Evolutionary conservation across 2,329 filamentous ascomycete genomes (phyloP).

Genomic region (Ceratocystis huliohia): DNA sequence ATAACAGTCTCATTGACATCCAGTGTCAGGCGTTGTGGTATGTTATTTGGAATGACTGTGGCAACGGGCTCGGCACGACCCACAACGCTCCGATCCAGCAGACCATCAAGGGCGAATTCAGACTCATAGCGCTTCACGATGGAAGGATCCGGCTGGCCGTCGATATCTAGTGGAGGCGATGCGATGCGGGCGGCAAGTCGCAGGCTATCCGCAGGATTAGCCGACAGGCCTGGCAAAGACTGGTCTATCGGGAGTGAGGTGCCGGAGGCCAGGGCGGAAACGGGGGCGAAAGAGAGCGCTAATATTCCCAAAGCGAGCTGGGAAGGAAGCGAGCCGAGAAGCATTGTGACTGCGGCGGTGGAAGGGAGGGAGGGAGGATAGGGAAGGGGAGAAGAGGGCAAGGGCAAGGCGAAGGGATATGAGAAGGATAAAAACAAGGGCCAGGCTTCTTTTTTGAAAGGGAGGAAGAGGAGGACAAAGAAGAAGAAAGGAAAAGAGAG

Average conservation of each 20-base stretch:
- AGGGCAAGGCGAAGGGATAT: neutral
- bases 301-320: neutral
- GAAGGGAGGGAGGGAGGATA: neutral
- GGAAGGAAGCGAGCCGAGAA: conserved; percentile 6
- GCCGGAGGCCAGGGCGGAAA: neutral
- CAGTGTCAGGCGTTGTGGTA: conserved; percentile 46
- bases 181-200: conserved; percentile 3
- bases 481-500: neutral
- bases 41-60: conserved; percentile 50
- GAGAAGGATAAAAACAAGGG: no score
- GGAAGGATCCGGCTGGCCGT: neutral
- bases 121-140: conserved; percentile 30
- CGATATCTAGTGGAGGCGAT: neutral
- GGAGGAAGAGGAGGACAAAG: neutral
- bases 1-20: conserved; percentile 46
- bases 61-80: conserved; percentile 45
- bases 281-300: neutral
- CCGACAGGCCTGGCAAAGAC: neutral
- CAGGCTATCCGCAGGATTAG: neutral
- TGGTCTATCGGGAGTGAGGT: neutral
- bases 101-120: conserved; percentile 45
- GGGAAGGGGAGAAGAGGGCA: neutral
- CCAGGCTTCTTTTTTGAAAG: neutral
- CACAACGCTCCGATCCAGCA: conserved; percentile 49
- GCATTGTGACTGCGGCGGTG: neutral